Percentiles rank a stretch among this genome's conserved stretches.
phyloP scores from a whole-genome alignment of 2,329 filamentous ascomycete species.

The Periconia digitata region DNA sequence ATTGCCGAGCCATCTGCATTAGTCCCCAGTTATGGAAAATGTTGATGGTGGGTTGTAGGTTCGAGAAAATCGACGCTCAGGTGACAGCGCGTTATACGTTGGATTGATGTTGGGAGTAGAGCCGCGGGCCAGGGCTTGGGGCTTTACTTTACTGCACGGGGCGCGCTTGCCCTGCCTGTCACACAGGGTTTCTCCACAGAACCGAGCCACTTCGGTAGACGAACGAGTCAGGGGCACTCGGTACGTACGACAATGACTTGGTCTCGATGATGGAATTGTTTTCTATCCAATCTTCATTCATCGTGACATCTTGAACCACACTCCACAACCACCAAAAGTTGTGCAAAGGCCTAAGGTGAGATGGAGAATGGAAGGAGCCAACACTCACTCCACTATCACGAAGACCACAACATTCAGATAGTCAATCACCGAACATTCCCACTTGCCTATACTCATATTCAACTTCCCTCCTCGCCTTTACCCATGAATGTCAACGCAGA shows the following conservation, averaged over 20 bases:
- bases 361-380: too few species aligned
- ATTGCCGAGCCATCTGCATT: slow-evolving; percentile 59
- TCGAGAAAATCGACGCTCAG: neutral
- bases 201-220: neutral
- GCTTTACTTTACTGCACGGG: neutral
- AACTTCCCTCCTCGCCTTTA: slow-evolving; percentile 8
- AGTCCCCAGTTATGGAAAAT: neutral
- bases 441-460: neutral
- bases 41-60: neutral
- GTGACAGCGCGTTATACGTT: neutral
- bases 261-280: too few species aligned
- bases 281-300: too few species aligned
- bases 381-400: too few species aligned
- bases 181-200: neutral
- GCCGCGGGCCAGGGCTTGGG: neutral
- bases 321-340: too few species aligned
- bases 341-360: too few species aligned
- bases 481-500: slow-evolving; percentile 53
- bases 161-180: neutral
- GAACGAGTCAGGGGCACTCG: neutral
- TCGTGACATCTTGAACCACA: too few species aligned
- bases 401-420: too few species aligned
- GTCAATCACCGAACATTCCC: too few species aligned
- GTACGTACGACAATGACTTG: too few species aligned
- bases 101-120: too few species aligned